A percentile compares a stretch with the other conserved stretches of the same genome.
phyloP scores from a whole-genome alignment of 306 rosid species.

The Mucuna pruriens region DNA sequence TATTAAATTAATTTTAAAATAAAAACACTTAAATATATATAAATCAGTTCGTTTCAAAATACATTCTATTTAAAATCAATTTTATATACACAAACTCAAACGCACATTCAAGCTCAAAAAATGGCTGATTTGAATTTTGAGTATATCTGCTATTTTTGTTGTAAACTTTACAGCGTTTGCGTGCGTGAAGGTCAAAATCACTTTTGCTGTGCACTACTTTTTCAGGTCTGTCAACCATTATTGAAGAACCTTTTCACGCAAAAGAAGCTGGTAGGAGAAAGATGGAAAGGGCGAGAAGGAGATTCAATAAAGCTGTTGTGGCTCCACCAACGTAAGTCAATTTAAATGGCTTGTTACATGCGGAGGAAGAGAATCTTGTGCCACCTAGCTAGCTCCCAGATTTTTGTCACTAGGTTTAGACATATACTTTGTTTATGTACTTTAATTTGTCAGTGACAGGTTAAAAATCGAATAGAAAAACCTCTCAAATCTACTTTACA shows the following conservation, averaged over 20 bases:
- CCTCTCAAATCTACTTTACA: not conserved
- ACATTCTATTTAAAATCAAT: no score
- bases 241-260: conserved; percentile 51
- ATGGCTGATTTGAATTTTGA: conserved; percentile 39
- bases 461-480: not conserved
- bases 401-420: conserved; percentile 34
- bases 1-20: no score
- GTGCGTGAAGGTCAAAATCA: conserved; percentile 26
- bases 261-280: conserved; percentile 55
- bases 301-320: conserved; percentile 45
- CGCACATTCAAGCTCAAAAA: no score
- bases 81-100: no score
- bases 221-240: conserved; percentile 66
- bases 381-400: not conserved
- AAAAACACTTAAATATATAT: no score
- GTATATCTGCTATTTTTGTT: not conserved
- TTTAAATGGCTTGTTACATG: conserved; percentile 25
- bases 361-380: conserved; percentile 28
- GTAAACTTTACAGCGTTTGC: conserved; percentile 23
- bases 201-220: conserved; percentile 37
- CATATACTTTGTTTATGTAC: conserved; percentile 1
- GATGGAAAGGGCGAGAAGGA: conserved; percentile 56
- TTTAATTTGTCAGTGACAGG: conserved; percentile 27
- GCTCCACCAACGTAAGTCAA: conserved; percentile 32
- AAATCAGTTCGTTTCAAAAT: no score